Percentiles rank a stretch among this genome's conserved stretches.
Evolutionary conservation across 2,329 filamentous ascomycete species (phyloP).

Genomic region (Aspergillus glaucus): DNA sequence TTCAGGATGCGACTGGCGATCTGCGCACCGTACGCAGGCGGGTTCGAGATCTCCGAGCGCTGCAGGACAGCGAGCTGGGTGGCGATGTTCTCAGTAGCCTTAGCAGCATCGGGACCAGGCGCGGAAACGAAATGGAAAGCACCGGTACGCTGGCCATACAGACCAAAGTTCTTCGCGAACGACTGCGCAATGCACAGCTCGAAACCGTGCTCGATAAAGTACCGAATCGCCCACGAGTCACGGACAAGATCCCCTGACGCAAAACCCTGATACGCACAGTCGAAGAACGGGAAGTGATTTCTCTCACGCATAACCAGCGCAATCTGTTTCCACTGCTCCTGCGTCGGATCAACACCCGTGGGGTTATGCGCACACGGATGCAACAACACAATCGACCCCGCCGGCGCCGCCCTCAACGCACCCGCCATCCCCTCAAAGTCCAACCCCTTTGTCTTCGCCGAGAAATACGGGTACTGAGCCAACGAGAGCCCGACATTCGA

Average conservation of each 20-base stretch:
- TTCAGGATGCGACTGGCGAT: constrained; percentile 83
- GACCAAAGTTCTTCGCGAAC: constrained; percentile 64
- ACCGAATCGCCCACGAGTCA: constrained; percentile 86
- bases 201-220: constrained; percentile 92
- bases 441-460: constrained; percentile 77
- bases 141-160: constrained; percentile 93
- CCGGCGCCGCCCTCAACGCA: constrained; percentile 63
- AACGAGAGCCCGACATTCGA: constrained; percentile 74
- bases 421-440: constrained; percentile 85
- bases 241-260: constrained; percentile 80
- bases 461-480: constrained; percentile 90
- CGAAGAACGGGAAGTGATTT: constrained; percentile 95
- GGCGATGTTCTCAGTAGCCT: constrained; percentile 59
- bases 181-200: constrained; percentile 55
- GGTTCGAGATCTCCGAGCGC: constrained; percentile 95
- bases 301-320: constrained; percentile 68
- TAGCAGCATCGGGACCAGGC: constrained; percentile 60
- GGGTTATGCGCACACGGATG: constrained; percentile 98
- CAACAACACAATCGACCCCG: constrained; percentile 78
- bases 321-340: constrained; percentile 90
- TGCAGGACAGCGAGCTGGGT: constrained; percentile 91
- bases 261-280: constrained; percentile 96
- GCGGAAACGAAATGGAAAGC: constrained; percentile 90
- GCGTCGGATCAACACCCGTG: constrained; percentile 89
- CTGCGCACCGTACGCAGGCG: constrained; percentile 85